Evolutionary conservation across 108 stramenopile species (phyloP), one percentile per base, ranked within the genome.

Genomic region (Pseudonitzschia multistriata): DNA sequence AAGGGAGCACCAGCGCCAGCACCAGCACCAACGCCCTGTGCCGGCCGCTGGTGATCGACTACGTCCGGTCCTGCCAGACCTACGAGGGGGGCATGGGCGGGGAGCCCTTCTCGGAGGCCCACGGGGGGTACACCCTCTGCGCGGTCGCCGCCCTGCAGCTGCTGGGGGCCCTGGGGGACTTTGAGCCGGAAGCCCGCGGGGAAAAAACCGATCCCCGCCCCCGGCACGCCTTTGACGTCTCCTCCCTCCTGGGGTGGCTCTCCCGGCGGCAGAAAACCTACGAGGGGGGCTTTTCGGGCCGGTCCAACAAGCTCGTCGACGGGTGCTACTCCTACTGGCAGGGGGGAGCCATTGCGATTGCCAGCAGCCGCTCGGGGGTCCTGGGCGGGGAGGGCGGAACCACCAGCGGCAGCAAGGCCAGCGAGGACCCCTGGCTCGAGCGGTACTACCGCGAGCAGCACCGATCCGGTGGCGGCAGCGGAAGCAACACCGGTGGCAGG

Each of bases 301-400:
- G 99, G 11, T 83, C 94, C 27, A 98, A 98, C 81, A 99, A 99
- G 72, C 81, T 99, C 24, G 99, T 99, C 14, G 99, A 99, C 73
- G 97, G 97, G 0, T 99, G 99, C 77, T 99, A 99, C 74, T 93
- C 91, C 1, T 99, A 97, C 74, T 99, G 99, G 99, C 96, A 98
- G 81, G 99, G 98, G 8, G 97, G 59, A 42, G 77, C 77, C 31
- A 55, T 62, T 15, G 78, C 70, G 2, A 74, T 71, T 36, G 50
- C 62, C 39, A 74, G 68, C 48, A 48, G 52, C 33, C 15, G 67
- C 22, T 61, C 56, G 33, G 37, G 45, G 5, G 3, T 37, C n/a
- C n/a, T 52, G 15, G 50, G 1, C 50, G 25, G 50, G 4, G 22
- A 52, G 2, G 42, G 42, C 24, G 39, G 48, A 7, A 13, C 33